Conservation (phyloP, 1,284 basidiomycete species). For the Rhodotorula sp. region DNA sequence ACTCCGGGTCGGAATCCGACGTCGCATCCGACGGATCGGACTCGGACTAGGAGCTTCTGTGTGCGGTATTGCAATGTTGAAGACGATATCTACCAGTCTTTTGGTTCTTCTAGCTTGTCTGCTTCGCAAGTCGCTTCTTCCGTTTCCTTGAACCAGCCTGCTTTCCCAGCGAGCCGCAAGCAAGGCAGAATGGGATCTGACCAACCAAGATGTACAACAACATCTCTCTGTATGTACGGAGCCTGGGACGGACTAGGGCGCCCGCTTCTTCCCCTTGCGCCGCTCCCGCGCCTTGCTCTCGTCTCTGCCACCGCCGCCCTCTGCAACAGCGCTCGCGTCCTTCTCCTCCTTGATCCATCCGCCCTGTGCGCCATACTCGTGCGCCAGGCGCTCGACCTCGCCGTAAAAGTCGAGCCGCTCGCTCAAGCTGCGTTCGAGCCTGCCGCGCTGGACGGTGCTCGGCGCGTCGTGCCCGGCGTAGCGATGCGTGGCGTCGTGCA, state of each 20-base stretch:
- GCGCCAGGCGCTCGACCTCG: slow-evolving; percentile 7
- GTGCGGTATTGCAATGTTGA: too few species aligned
- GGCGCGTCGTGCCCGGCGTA: slow-evolving; percentile 12
- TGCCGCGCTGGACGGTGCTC: neutral
- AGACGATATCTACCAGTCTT: too few species aligned
- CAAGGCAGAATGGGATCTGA: too few species aligned
- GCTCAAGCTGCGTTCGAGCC: neutral
- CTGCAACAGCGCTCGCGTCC: too few species aligned
- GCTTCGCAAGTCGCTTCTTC: neutral
- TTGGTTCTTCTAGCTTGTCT: too few species aligned
- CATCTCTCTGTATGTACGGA: neutral
- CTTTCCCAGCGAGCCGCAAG: too few species aligned
- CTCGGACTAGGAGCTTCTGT: slow-evolving; percentile 17
- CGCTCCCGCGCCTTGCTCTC: neutral
- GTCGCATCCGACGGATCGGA: slow-evolving; percentile 30
- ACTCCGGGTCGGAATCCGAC: slow-evolving; percentile 24
- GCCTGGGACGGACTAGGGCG: too few species aligned
- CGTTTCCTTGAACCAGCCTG: too few species aligned
- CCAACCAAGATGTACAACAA: too few species aligned
- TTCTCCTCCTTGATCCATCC: neutral
- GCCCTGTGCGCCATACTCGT: slow-evolving; percentile 3
- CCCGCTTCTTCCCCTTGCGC: slow-evolving; percentile 1
- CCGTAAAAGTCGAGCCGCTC: slow-evolving; percentile 13
- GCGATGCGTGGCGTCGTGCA: slow-evolving; percentile 9
- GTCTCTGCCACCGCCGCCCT: neutral